Evolutionary conservation across 2,329 filamentous ascomycete species (phyloP).

Genomic region (Cercospora janseana): DNA sequence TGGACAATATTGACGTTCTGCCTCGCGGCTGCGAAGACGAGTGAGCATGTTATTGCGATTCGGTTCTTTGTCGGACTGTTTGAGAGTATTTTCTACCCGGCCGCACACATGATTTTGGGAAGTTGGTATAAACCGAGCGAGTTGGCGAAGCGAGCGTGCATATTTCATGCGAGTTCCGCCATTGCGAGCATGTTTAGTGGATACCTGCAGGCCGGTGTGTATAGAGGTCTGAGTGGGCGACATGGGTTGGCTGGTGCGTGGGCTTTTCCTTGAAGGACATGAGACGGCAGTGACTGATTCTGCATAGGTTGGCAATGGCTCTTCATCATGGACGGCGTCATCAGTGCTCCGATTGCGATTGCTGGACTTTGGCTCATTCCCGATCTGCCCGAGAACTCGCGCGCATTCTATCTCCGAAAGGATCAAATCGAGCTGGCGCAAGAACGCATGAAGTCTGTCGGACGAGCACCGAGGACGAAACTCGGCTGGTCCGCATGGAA

Average conservation of each 20-base stretch:
- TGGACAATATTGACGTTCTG: slow-evolving; percentile 53
- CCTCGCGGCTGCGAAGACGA: slow-evolving; percentile 42
- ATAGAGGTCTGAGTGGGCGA: slow-evolving; percentile 47
- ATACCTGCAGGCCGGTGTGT: slow-evolving; percentile 56
- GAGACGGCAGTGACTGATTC: slow-evolving; percentile 37
- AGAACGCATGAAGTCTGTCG: slow-evolving; percentile 47
- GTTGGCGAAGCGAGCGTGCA: slow-evolving; percentile 53
- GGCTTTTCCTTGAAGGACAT: slow-evolving; percentile 34
- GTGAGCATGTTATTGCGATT: slow-evolving; percentile 48
- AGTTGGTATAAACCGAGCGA: slow-evolving; percentile 54
- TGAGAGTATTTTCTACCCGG: slow-evolving; percentile 54
- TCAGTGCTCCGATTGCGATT: slow-evolving; percentile 53
- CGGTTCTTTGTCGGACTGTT: slow-evolving; percentile 53
- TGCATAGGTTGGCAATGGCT: slow-evolving; percentile 7
- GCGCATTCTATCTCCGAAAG: slow-evolving; percentile 49
- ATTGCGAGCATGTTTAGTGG: slow-evolving; percentile 51
- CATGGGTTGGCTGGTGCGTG: slow-evolving; percentile 50
- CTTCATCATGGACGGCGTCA: slow-evolving; percentile 47
- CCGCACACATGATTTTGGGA: slow-evolving; percentile 54
- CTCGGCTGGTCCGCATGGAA: slow-evolving; percentile 46
- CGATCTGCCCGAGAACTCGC: slow-evolving; percentile 52
- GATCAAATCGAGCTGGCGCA: slow-evolving; percentile 47
- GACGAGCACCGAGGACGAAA: slow-evolving; percentile 22
- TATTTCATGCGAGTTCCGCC: slow-evolving; percentile 51
- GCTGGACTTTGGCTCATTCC: slow-evolving; percentile 51